These are phyloP conservation scores for Clathrospora elynae DNA, from an alignment of 2,329 filamentous ascomycete genomes.

Conservation along the genomic window DNA sequence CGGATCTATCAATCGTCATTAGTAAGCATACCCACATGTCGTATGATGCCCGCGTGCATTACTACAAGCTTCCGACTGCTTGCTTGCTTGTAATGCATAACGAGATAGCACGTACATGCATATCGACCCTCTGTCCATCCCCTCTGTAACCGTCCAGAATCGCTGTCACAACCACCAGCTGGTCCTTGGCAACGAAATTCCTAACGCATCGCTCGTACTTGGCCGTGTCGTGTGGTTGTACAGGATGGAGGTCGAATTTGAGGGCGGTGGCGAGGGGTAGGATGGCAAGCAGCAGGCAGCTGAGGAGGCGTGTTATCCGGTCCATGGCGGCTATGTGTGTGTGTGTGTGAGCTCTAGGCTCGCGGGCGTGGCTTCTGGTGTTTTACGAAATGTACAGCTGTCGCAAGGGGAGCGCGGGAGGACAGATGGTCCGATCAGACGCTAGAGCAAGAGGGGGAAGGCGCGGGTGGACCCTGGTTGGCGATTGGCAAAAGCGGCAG, in stretches of 20 bases:
- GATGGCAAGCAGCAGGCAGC: slow-evolving; percentile 46
- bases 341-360: slow-evolving; percentile 19
- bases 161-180: slow-evolving; percentile 92
- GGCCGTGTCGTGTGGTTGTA: slow-evolving; percentile 63
- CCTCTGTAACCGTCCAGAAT: slow-evolving; percentile 83
- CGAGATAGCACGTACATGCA: slow-evolving; percentile 71
- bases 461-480: slow-evolving; percentile 15
- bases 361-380: slow-evolving; percentile 23
- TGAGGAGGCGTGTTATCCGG: slow-evolving; percentile 40
- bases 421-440: slow-evolving; percentile 42
- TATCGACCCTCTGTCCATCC: slow-evolving; percentile 91
- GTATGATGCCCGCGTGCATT: background rate
- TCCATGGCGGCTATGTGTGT: slow-evolving; percentile 39
- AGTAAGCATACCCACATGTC: background rate
- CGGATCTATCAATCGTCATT: slow-evolving; percentile 68
- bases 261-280: slow-evolving; percentile 65
- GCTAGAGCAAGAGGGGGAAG: slow-evolving; percentile 19
- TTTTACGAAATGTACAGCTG: slow-evolving; percentile 29
- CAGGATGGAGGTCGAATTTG: slow-evolving; percentile 89
- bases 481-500: background rate
- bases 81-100: background rate
- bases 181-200: slow-evolving; percentile 92
- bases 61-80: background rate
- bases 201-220: slow-evolving; percentile 87
- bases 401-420: slow-evolving; percentile 31